Conservation (phyloP, 1,139 yeast genomes). For the Kodamaea derodonti region DNA sequence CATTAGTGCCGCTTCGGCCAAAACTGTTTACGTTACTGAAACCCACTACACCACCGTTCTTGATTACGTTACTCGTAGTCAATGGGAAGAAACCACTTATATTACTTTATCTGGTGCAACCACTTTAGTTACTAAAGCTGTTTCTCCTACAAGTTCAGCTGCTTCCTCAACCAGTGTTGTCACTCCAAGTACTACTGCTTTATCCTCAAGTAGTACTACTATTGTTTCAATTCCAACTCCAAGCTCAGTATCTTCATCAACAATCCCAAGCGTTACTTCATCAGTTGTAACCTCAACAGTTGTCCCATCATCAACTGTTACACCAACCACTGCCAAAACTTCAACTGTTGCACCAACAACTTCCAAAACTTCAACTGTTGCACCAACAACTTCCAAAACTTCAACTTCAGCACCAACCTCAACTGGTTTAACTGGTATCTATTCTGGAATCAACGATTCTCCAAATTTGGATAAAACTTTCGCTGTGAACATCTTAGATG, state of each 20-base stretch:
- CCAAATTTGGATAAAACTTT: conserved; percentile 27
- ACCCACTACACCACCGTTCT: conserved; percentile 21
- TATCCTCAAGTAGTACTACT: conserved; percentile 2
- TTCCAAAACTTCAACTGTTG: conserved; percentile 5
- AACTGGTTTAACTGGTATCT: conserved; percentile 8
- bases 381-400: conserved; percentile 9
- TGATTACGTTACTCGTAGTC: conserved; percentile 4
- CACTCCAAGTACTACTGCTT: conserved; percentile 1
- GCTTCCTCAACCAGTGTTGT: conserved; percentile 1
- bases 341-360: conserved; percentile 3
- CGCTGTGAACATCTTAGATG: conserved; percentile 42
- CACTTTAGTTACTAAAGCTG: conserved; percentile 8
- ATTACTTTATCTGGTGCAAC: conserved; percentile 8
- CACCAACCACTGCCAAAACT: neutral
- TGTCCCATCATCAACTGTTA: conserved; percentile 1
- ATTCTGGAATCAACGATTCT: conserved; percentile 8
- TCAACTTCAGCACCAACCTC: conserved; percentile 7
- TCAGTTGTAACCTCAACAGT: conserved; percentile 1
- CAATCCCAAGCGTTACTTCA: conserved; percentile 4
- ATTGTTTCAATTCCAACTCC: conserved; percentile 8
- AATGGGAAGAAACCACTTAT: neutral
- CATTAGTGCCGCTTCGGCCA: conserved; percentile 17
- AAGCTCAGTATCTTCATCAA: neutral
- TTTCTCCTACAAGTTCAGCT: conserved; percentile 4
- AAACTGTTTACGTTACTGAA: conserved; percentile 23